These are phyloP conservation scores for Herpetospermum pedunculosum DNA, from an alignment of 306 rosid genomes.

Conservation along the genomic window DNA sequence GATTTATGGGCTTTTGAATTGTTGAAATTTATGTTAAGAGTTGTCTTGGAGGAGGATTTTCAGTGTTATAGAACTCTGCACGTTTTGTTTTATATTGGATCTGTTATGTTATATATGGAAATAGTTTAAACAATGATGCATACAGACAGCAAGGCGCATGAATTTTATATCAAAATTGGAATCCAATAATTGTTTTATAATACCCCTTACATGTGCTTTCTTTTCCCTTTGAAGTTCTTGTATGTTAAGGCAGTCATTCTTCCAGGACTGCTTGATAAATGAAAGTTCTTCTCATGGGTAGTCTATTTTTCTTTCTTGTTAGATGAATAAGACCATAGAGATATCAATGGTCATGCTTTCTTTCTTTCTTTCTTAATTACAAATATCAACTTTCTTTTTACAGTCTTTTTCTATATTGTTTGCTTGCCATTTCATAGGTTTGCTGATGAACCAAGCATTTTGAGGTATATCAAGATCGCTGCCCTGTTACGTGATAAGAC, in stretches of 20 bases:
- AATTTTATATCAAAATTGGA: not conserved
- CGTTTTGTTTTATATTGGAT: not conserved
- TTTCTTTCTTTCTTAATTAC: not conserved
- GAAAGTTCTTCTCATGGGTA: not conserved
- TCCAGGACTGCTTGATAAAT: not conserved
- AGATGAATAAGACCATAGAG: not conserved
- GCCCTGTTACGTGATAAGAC: constrained; percentile 83
- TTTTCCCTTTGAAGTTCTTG: not conserved
- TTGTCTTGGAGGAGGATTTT: not conserved
- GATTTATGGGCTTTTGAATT: not conserved
- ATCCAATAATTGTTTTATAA: not conserved
- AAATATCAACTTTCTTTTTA: not conserved
- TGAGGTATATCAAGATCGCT: constrained; percentile 94
- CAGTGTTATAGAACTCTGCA: not conserved
- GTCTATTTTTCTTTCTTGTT: not conserved
- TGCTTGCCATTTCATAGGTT: constrained; percentile 28
- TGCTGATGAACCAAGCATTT: constrained; percentile 80
- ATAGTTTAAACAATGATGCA: not conserved
- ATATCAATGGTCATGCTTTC: not conserved
- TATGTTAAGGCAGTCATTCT: not conserved
- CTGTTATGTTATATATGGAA: not conserved
- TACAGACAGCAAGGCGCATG: not conserved
- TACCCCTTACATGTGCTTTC: not conserved
- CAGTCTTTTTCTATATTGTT: constrained; percentile 15
- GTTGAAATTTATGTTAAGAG: not conserved